Evolutionary conservation across 2,329 filamentous ascomycete species (phyloP), one percentile per base, ranked within the genome.

Genomic region (Arthrobotrys pseudoclavata): DNA sequence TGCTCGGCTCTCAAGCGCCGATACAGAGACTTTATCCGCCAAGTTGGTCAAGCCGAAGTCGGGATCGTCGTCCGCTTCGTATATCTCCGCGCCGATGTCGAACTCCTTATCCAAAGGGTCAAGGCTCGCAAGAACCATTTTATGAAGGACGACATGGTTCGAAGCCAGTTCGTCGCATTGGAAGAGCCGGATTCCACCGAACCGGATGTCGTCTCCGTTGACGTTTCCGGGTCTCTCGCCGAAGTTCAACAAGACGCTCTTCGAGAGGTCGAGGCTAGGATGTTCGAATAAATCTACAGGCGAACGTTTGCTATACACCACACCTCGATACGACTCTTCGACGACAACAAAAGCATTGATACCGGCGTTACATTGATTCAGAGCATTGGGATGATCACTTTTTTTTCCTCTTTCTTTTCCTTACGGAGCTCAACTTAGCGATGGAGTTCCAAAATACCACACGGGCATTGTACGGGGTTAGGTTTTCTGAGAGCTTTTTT

Each of bases 1-100:
- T 99, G 96, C 87, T 97, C 93, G 12, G 96, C 95, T 0, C 88
- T 99, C 67, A 98, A 98, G 87, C 92, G 92, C 84, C 97, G 97
- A 85, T 99, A 99, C 86, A 91, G 96, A 81, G 96, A 99, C 82
- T 92, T 95, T 79, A 93, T 96, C 83, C 89, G 92, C 34, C 90
- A 94, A 7, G 92, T 92, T 6, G 90, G 90, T 15, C 94, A 94
- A 85, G 91, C 91, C 83, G 87, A 90, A 79, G 88, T 90, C 68
- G 87, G 88, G 68, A 88, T 94, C n/a, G 86, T 88, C 78, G 89
- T 98, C 62, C 95, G 97, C 85, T 98, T 99, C 83, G 90, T 99
- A 81, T 99, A 95, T 85, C 90, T 99, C 45, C 88, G 91, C 80
- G 93, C 94, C 0, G 86, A 89, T 50, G 92, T 96, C 84, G 88